Conservation (phyloP, 2,329 filamentous ascomycete species). For the Penicillium sp. region DNA sequence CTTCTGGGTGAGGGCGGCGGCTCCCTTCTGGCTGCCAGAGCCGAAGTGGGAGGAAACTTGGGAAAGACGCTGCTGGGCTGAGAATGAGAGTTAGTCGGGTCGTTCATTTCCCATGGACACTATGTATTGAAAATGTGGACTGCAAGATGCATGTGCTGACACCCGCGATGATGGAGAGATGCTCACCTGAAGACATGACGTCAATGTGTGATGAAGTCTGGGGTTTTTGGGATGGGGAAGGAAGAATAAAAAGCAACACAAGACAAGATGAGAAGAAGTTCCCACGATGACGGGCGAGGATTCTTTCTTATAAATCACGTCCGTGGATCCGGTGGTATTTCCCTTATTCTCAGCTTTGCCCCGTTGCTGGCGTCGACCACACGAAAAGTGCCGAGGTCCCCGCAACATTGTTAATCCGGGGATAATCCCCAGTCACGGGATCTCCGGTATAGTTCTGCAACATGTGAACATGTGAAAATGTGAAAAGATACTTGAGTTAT, state of each 20-base stretch:
- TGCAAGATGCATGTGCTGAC: conserved; percentile 5
- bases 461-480: conserved; percentile 24
- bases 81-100: conserved; percentile 20
- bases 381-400: conserved; percentile 21
- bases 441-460: neutral
- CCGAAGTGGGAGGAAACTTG: conserved; percentile 65
- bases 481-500: too few species aligned
- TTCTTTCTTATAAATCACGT: conserved; percentile 23
- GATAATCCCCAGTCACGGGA: conserved; percentile 17
- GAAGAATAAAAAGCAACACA: conserved; percentile 7
- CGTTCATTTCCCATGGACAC: neutral
- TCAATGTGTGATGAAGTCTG: conserved; percentile 28
- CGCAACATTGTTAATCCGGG: conserved; percentile 34
- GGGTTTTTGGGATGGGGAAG: conserved; percentile 9
- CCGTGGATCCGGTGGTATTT: conserved; percentile 25
- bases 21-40: conserved; percentile 45
- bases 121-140: neutral
- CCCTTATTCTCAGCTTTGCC: conserved; percentile 21
- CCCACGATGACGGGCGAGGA: conserved; percentile 5
- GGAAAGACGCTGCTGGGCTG: conserved; percentile 64
- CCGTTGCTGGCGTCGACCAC: conserved; percentile 15
- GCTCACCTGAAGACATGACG: conserved; percentile 53
- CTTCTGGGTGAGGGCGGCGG: conserved; percentile 50
- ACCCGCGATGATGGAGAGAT: neutral
- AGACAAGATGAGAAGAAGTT: conserved; percentile 8